Evolutionary conservation across 2,329 filamentous ascomycete species (phyloP).

Genomic region (Pseudovirgaria hyperparasitica): DNA sequence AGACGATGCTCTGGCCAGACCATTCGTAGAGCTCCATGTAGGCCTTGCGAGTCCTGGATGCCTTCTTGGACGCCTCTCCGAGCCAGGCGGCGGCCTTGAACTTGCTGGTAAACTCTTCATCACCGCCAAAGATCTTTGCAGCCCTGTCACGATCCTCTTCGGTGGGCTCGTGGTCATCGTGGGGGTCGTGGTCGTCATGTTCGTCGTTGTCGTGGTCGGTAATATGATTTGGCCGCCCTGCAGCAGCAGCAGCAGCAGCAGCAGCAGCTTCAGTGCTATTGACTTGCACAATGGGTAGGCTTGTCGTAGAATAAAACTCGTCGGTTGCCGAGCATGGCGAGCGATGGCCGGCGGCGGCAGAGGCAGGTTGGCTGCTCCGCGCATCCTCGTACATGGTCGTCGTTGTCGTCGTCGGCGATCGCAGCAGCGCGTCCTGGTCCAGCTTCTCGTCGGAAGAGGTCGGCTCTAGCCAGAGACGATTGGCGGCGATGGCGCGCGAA

Average conservation of each 20-base stretch:
- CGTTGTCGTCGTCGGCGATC: no score
- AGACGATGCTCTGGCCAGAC: conserved; percentile 64
- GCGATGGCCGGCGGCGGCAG: conserved; percentile 16
- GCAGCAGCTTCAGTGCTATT: conserved; percentile 31
- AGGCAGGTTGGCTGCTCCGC: conserved; percentile 18
- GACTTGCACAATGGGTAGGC: conserved; percentile 37
- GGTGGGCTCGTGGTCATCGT: conserved; percentile 30
- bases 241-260: no score
- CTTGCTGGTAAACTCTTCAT: conserved; percentile 68
- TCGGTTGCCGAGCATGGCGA: conserved; percentile 29
- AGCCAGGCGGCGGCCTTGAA: conserved; percentile 78
- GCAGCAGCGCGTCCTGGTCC: conserved; percentile 16
- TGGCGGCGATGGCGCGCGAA: conserved; percentile 9
- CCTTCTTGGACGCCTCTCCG: conserved; percentile 51
- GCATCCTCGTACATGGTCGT: conserved; percentile 27
- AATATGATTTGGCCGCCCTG: conserved; percentile 2
- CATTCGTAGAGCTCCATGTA: conserved; percentile 95
- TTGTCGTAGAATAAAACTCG: conserved; percentile 34
- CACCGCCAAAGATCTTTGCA: conserved; percentile 69
- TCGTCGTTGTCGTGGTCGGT: conserved; percentile 1
- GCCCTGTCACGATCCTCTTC: conserved; percentile 67
- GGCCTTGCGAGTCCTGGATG: conserved; percentile 47
- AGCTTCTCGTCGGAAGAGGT: conserved; percentile 22
- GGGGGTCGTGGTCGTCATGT: conserved; percentile 9
- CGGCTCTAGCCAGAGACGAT: conserved; percentile 28